Evolutionary conservation across 306 rosid species (phyloP).

Genomic region (Clitoria ternatea): DNA sequence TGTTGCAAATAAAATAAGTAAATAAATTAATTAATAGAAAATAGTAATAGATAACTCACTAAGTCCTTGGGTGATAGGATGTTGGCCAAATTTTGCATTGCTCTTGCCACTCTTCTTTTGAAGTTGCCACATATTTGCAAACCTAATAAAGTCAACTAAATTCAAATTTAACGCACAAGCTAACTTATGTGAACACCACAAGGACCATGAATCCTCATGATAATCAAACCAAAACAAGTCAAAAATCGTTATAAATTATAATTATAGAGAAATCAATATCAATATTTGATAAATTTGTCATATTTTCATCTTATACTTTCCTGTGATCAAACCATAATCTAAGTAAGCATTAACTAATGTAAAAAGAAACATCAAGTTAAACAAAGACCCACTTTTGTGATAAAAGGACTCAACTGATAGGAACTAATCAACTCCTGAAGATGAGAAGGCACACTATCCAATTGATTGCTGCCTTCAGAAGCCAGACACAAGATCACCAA

Average conservation of each 20-base stretch:
- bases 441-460: slow-evolving; percentile 43
- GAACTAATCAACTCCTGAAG: slow-evolving; percentile 55
- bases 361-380: neutral
- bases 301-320: neutral
- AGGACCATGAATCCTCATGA: neutral
- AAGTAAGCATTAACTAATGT: neutral
- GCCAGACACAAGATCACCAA: slow-evolving; percentile 67
- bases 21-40: neutral
- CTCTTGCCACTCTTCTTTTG: slow-evolving; percentile 98
- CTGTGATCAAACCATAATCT: slow-evolving; percentile 1
- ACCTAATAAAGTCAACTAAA: slow-evolving; percentile 52
- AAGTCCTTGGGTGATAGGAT: slow-evolving; percentile 90
- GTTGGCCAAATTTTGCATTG: slow-evolving; percentile 98
- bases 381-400: slow-evolving; percentile 74
- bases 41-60: slow-evolving; percentile 48
- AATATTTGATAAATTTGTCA: neutral
- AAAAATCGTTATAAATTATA: neutral
- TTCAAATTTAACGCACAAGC: slow-evolving; percentile 2
- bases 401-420: slow-evolving; percentile 82
- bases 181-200: neutral
- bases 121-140: slow-evolving; percentile 66
- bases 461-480: slow-evolving; percentile 42
- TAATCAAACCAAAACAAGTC: neutral
- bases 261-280: neutral
- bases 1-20: neutral